Conservation (phyloP, 768 basidiomycete genomes). For the Gautieria morchelliformis region DNA sequence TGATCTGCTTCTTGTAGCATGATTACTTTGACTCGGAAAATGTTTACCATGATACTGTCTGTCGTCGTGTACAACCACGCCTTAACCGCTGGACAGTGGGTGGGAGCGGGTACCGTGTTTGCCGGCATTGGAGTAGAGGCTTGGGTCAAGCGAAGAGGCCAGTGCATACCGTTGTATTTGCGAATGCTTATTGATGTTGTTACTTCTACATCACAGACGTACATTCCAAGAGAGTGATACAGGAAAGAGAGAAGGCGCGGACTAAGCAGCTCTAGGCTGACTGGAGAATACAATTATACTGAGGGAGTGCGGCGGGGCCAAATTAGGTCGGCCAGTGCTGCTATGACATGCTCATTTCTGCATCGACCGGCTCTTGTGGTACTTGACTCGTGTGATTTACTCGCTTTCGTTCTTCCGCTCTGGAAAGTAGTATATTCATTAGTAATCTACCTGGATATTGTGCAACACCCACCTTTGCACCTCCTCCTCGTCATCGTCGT, state of each 20-base stretch:
- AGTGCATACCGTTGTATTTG: not conserved
- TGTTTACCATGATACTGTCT: slow-evolving; percentile 96
- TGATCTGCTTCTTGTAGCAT: slow-evolving; percentile 41
- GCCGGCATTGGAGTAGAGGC: slow-evolving; percentile 94
- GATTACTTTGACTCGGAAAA: slow-evolving; percentile 90
- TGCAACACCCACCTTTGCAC: slow-evolving; percentile 11
- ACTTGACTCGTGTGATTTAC: slow-evolving; percentile 6
- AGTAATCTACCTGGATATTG: not conserved
- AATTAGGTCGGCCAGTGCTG: not conserved
- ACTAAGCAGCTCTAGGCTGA: slow-evolving; percentile 59
- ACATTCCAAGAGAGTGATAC: slow-evolving; percentile 67
- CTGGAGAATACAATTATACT: not conserved
- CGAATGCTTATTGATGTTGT: not conserved
- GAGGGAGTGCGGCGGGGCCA: not conserved
- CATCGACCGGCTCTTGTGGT: not conserved
- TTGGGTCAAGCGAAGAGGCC: slow-evolving; percentile 80
- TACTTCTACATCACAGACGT: slow-evolving; percentile 40
- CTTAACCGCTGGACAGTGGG: slow-evolving; percentile 81
- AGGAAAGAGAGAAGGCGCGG: slow-evolving; percentile 77
- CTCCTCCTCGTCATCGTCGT: slow-evolving; percentile 64
- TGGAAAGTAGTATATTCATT: slow-evolving; percentile 10
- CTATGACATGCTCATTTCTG: slow-evolving; percentile 5
- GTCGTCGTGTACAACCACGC: slow-evolving; percentile 87
- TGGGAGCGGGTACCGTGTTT: slow-evolving; percentile 87
- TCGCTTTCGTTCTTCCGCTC: slow-evolving; percentile 37